Conservation (phyloP, 139 green algal species). For the Pleodorina starrii region DNA sequence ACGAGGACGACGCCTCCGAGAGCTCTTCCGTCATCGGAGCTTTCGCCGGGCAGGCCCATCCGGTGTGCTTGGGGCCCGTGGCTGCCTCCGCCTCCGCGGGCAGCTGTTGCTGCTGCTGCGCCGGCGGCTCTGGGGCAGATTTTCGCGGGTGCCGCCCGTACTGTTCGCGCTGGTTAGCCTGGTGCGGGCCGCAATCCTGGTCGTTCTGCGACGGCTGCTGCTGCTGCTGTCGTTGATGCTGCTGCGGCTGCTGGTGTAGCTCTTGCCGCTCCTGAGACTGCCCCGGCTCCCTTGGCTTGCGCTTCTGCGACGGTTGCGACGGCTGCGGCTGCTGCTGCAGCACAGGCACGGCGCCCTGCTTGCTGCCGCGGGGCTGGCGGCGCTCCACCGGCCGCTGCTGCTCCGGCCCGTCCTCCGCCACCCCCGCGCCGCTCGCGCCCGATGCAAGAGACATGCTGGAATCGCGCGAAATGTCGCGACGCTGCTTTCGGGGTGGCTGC, state of each 20-base stretch:
- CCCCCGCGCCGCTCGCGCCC: too few species aligned
- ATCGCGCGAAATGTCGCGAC: too few species aligned
- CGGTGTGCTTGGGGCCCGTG: too few species aligned
- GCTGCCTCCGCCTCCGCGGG: background rate
- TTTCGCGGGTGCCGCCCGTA: background rate
- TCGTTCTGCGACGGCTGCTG: background rate
- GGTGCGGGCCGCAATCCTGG: background rate
- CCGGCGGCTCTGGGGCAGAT: too few species aligned
- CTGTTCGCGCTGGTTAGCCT: background rate
- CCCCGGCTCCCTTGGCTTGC: background rate
- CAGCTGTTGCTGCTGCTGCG: too few species aligned
- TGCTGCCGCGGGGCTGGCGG: background rate
- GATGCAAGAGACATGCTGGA: too few species aligned
- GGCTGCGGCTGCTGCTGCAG: slow-evolving; percentile 10
- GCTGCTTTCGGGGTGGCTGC: too few species aligned
- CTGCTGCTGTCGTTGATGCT: background rate
- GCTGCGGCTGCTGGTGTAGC: background rate
- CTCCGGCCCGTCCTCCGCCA: too few species aligned
- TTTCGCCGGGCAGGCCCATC: too few species aligned
- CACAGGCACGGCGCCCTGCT: background rate
- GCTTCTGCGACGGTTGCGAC: background rate
- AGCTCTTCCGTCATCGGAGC: background rate
- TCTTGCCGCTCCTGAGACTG: background rate
- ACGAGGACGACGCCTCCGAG: background rate
- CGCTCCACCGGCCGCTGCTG: too few species aligned